A percentile compares a stretch with the other conserved stretches of the same genome.
phyloP scores from a whole-genome alignment of 441 rosid species.

The Mallotus japonicus region DNA sequence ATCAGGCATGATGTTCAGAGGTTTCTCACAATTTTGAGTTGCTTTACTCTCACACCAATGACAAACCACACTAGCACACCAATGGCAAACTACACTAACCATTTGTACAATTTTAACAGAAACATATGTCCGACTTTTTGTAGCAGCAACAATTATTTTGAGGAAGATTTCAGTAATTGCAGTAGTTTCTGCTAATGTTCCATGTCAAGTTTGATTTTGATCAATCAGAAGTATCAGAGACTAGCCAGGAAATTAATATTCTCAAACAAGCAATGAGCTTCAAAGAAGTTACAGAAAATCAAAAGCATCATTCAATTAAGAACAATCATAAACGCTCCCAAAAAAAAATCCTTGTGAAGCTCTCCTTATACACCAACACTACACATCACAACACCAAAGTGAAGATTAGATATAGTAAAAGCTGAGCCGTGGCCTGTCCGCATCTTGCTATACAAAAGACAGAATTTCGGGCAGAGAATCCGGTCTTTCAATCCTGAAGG shows the following conservation, averaged over 20 bases:
- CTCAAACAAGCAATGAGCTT: background rate
- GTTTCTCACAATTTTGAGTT: background rate
- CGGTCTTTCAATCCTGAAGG: background rate
- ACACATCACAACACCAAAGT: constrained; percentile 12
- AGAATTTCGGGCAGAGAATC: constrained; percentile 9
- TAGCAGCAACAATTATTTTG: background rate
- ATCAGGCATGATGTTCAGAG: too few relatives aligned
- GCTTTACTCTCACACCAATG: background rate
- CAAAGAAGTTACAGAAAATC: background rate
- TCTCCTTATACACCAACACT: constrained; percentile 14
- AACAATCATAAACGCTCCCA: constrained; percentile 13
- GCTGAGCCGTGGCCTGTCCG: background rate
- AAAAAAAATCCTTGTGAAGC: constrained; percentile 14
- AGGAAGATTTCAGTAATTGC: background rate
- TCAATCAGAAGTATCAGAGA: background rate
- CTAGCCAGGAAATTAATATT: too few relatives aligned
- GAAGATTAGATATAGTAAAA: constrained; percentile 9
- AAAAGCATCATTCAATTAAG: constrained; percentile 12
- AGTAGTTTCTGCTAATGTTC: background rate
- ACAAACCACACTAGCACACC: too few relatives aligned
- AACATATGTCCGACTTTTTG: background rate
- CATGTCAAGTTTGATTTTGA: background rate
- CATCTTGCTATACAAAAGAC: constrained; percentile 23
- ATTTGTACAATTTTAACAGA: too few relatives aligned
- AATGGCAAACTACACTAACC: background rate